These are phyloP conservation scores for Aspergillus spinulosporus DNA, from an alignment of 2,329 filamentous ascomycete species.

Conservation along the genomic window DNA sequence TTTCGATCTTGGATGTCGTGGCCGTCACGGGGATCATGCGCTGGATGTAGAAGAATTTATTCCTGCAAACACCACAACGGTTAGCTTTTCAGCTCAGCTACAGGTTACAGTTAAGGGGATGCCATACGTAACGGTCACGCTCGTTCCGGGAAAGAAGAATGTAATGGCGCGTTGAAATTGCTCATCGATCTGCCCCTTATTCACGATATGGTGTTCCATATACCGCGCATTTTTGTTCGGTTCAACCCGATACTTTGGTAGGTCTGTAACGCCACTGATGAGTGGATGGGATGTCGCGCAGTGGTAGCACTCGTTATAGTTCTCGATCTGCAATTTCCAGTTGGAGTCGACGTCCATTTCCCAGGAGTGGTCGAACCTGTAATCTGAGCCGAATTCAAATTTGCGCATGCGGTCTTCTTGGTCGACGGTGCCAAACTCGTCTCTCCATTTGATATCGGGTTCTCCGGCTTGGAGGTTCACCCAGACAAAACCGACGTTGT, in stretches of 20 bases:
- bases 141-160: conserved; percentile 41
- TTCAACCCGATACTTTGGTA: conserved; percentile 51
- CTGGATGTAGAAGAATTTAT: conserved; percentile 54
- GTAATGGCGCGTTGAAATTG: conserved; percentile 43
- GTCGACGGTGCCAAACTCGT: background rate
- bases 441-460: background rate
- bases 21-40: background rate
- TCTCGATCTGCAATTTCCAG: background rate
- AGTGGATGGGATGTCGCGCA: background rate
- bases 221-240: conserved; percentile 44
- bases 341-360: background rate
- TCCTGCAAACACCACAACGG: conserved; percentile 17
- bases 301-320: conserved; percentile 1
- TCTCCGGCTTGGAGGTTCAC: background rate
- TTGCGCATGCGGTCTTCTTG: background rate
- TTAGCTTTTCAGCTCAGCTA: no score
- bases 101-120: no score
- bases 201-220: conserved; percentile 54
- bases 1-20: background rate
- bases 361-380: background rate
- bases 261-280: background rate
- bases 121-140: conserved; percentile 38
- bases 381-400: background rate
- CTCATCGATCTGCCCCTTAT: conserved; percentile 49
- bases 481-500: background rate